Conservation (phyloP, 768 basidiomycete genomes). For the Coprinellus micaceus region DNA sequence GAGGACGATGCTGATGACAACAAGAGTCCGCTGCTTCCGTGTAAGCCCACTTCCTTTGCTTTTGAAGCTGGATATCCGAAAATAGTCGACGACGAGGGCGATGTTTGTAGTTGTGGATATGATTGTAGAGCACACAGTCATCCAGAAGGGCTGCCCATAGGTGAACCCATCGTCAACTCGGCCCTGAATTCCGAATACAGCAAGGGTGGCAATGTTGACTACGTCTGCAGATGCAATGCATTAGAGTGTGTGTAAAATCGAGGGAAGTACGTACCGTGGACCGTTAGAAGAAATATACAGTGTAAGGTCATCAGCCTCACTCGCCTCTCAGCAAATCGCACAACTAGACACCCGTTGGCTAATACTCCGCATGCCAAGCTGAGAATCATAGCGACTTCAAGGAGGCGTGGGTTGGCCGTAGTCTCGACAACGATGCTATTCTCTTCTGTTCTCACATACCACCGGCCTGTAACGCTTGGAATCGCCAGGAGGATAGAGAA, state of each 20-base stretch:
- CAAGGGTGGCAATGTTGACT: constrained; percentile 61
- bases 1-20: constrained; percentile 72
- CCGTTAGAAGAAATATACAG: constrained; percentile 59
- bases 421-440: constrained; percentile 41
- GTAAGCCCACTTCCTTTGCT: constrained; percentile 65
- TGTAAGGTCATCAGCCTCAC: constrained; percentile 61
- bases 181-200: constrained; percentile 59
- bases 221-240: constrained; percentile 42
- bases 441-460: constrained; percentile 60
- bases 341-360: constrained; percentile 65
- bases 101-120: constrained; percentile 63
- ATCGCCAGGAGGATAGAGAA: constrained; percentile 82
- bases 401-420: constrained; percentile 49
- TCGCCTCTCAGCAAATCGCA: constrained; percentile 68
- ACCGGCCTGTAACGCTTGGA: constrained; percentile 71
- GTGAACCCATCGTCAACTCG: constrained; percentile 64
- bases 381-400: constrained; percentile 58
- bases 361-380: constrained; percentile 66
- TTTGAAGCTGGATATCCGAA: constrained; percentile 57
- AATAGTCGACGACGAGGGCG: constrained; percentile 61
- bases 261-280: constrained; percentile 54
- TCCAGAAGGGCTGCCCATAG: constrained; percentile 71
- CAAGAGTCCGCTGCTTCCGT: constrained; percentile 72
- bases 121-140: constrained; percentile 71
- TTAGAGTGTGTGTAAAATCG: constrained; percentile 4